Evolutionary conservation across 352 stramenopile species (phyloP).

Genomic region (Pythium sukuiense): DNA sequence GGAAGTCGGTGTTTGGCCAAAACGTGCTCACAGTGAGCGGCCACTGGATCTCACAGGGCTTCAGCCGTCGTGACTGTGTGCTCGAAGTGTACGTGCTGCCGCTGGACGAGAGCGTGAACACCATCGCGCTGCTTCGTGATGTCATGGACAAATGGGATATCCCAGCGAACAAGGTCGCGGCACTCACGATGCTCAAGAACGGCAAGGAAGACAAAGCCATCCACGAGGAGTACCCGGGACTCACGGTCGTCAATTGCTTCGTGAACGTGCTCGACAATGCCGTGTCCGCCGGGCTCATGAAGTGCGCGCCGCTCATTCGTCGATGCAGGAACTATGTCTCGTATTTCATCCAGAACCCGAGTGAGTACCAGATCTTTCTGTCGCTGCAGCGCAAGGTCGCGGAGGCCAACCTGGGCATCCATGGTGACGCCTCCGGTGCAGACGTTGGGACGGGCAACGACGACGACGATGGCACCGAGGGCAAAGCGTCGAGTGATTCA

Average conservation of each 20-base stretch:
- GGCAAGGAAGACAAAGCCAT: constrained; percentile 47
- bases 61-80: constrained; percentile 72
- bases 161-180: constrained; percentile 60
- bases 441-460: constrained; percentile 25
- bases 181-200: constrained; percentile 65
- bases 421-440: constrained; percentile 4
- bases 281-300: constrained; percentile 50
- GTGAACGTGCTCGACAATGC: constrained; percentile 60
- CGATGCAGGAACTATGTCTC: constrained; percentile 78
- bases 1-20: constrained; percentile 75
- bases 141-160: constrained; percentile 88
- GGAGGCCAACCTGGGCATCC: constrained; percentile 36
- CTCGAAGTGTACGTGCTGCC: constrained; percentile 78
- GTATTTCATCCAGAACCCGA: constrained; percentile 84
- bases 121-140: constrained; percentile 70
- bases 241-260: constrained; percentile 72
- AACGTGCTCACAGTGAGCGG: constrained; percentile 79
- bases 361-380: constrained; percentile 82
- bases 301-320: constrained; percentile 61
- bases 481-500: constrained; percentile 10
- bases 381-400: constrained; percentile 64
- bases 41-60: constrained; percentile 78
- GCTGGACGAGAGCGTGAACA: constrained; percentile 76
- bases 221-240: constrained; percentile 63
- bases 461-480: constrained; percentile 5